These are phyloP conservation scores for Vachellia collinsii DNA, from an alignment of 306 rosid genomes.

Conservation along the genomic window DNA sequence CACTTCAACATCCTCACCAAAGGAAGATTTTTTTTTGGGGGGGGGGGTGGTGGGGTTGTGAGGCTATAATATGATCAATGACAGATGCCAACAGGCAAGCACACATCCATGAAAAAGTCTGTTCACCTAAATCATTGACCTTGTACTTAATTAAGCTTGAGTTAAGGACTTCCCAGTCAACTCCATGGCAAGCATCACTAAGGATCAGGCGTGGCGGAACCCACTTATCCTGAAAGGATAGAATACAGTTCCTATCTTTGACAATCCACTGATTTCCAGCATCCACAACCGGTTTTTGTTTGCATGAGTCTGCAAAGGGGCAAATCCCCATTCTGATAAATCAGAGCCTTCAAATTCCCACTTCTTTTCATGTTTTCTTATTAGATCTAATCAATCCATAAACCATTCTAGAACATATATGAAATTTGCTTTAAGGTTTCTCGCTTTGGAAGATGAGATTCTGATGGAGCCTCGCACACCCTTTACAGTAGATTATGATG, in stretches of 20 bases:
- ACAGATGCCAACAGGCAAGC: neutral
- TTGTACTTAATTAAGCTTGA: neutral
- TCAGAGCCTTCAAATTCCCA: neutral
- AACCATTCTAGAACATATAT: neutral
- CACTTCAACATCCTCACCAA: neutral
- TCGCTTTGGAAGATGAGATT: neutral
- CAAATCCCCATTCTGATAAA: neutral
- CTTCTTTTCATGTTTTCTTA: neutral
- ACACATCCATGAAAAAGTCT: neutral
- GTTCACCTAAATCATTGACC: neutral
- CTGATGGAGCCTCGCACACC: neutral
- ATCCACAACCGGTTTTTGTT: neutral
- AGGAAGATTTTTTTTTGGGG: too few species aligned
- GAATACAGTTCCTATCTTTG: neutral
- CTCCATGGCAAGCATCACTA: neutral
- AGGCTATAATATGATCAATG: neutral
- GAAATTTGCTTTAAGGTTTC: neutral
- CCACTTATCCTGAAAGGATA: neutral
- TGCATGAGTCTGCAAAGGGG: neutral
- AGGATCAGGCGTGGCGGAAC: neutral
- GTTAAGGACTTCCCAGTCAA: neutral
- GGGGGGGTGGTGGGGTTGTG: neutral
- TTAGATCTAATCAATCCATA: neutral
- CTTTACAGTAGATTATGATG: too few species aligned
- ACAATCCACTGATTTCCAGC: neutral